A percentile compares a stretch with the other conserved stretches of the same genome.
Evolutionary conservation across 2,329 filamentous ascomycete genomes (phyloP).

Genomic region (Lecanosticta acicola): DNA sequence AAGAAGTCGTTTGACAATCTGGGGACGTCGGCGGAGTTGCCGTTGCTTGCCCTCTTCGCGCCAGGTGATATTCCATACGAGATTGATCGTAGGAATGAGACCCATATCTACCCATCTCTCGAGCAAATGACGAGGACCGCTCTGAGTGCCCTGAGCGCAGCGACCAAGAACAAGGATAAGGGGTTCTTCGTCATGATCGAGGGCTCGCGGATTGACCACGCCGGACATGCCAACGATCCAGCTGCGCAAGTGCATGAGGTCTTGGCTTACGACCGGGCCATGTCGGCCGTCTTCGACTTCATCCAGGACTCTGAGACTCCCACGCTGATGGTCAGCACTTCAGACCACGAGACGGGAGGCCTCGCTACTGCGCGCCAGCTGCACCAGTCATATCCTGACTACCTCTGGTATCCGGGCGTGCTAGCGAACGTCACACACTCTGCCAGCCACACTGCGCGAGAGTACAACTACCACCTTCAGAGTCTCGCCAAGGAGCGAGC

Average conservation of each 20-base stretch:
- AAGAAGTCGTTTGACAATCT: constrained; percentile 67
- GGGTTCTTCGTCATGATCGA: constrained; percentile 99
- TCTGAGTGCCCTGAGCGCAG: constrained; percentile 69
- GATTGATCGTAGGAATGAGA: constrained; percentile 75
- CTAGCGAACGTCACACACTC: constrained; percentile 74
- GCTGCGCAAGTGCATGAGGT: constrained; percentile 68
- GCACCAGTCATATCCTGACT: constrained; percentile 57
- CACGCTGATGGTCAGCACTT: constrained; percentile 80
- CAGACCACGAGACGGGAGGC: constrained; percentile 94
- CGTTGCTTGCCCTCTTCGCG: constrained; percentile 81
- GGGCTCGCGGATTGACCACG: constrained; percentile 91
- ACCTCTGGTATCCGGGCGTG: constrained; percentile 75
- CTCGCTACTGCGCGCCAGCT: constrained; percentile 72
- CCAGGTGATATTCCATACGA: constrained; percentile 82
- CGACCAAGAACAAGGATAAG: constrained; percentile 76
- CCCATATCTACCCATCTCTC: constrained; percentile 77
- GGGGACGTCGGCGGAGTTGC: constrained; percentile 66
- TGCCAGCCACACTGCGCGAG: constrained; percentile 61
- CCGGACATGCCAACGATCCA: constrained; percentile 60
- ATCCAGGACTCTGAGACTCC: constrained; percentile 66
- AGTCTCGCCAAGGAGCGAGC: constrained; percentile 29
- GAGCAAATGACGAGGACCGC: constrained; percentile 87
- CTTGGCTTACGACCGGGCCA: constrained; percentile 86
- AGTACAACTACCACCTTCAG: constrained; percentile 56
- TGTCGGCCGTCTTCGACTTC: constrained; percentile 78